Evolutionary conservation across 148 eudicot species (phyloP), one percentile per base, ranked within the genome.

Genomic region (Beta vulgaris): DNA sequence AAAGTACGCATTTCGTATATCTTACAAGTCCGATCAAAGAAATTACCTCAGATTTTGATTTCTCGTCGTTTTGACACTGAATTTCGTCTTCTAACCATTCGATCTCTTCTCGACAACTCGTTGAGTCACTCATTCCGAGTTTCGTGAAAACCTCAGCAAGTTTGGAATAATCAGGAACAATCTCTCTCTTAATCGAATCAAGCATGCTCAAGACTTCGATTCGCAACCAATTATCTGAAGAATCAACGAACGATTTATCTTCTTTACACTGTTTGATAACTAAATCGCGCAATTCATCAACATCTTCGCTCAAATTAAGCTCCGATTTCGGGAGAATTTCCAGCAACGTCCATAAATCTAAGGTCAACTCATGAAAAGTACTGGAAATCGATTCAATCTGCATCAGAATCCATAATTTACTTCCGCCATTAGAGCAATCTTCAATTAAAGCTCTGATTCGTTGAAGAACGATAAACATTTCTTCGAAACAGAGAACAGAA

Each of bases 1-100:
- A 89, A 32, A 94, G 61, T 29, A 94, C 98, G 75, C 97, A 94
- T 77, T 94, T 94, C 0, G 88, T 83, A 77, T 94, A 94, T 25
- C 93, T 84, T 15, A 91, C 89, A 1, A 94, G 87, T 11, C 98
- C 98, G 68, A 94, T 84, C 71, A 94, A 76, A 4, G 93, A 81
- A 36, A 89, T 68, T 1, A 86, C 78, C 16, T 90, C 87, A 0
- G 93, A 74, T 65, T 83, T 94, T 0, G 86, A 87, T 48, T 85
- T 86, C 25, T 90, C 96, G 7, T 94, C 97, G n/a, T 31, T 80
- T 57, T 87, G 96, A 40, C 81, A 84, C 77, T 84, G 89, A 48
- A 85, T 80, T 73, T 94, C 98, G 6, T 94, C 97, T 60, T 94
- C 96, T 10, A 94, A 82, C 28, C 75, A 80, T 87, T 90, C 96